Evolutionary conservation across 345 rosid species (phyloP).

Genomic region (Crucihimalaya himalaica): DNA sequence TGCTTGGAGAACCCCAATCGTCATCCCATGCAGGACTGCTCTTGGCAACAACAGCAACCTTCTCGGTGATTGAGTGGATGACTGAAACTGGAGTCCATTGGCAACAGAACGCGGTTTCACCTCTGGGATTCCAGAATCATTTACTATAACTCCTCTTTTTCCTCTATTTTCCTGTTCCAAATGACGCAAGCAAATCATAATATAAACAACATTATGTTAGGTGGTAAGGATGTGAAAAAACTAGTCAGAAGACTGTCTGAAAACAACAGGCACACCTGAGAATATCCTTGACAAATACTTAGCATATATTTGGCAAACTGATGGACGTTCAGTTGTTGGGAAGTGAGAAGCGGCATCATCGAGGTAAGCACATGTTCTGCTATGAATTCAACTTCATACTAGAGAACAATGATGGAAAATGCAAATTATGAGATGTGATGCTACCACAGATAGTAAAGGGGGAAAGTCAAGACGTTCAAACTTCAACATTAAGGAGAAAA

Average conservation of each 20-base stretch:
- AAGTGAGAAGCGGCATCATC: conserved; percentile 81
- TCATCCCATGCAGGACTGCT: conserved; percentile 77
- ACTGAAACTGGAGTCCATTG: conserved; percentile 57
- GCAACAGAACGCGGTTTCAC: conserved; percentile 44
- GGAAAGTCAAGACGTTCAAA: not conserved
- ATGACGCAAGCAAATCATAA: conserved; percentile 5
- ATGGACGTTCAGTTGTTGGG: conserved; percentile 89
- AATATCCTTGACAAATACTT: conserved; percentile 83
- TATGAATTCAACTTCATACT: conserved; percentile 89
- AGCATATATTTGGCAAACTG: conserved; percentile 95
- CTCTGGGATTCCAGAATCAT: conserved; percentile 63
- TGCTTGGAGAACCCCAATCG: conserved; percentile 71
- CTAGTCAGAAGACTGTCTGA: not conserved
- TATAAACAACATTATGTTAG: not conserved
- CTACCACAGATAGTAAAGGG: not conserved
- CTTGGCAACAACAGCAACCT: conserved; percentile 53
- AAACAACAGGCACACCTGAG: conserved; percentile 58
- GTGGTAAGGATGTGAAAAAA: not conserved
- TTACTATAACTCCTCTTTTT: conserved; percentile 75
- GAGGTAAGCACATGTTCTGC: conserved; percentile 90
- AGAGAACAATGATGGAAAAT: conserved; percentile 35
- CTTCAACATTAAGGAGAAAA: not conserved
- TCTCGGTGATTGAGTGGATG: conserved; percentile 48
- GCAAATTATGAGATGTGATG: conserved; percentile 11
- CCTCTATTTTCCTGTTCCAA: conserved; percentile 74